Base-by-base conservation (phyloP, 169 alveolate species). In the Besnoitia besnoiti region DNA sequence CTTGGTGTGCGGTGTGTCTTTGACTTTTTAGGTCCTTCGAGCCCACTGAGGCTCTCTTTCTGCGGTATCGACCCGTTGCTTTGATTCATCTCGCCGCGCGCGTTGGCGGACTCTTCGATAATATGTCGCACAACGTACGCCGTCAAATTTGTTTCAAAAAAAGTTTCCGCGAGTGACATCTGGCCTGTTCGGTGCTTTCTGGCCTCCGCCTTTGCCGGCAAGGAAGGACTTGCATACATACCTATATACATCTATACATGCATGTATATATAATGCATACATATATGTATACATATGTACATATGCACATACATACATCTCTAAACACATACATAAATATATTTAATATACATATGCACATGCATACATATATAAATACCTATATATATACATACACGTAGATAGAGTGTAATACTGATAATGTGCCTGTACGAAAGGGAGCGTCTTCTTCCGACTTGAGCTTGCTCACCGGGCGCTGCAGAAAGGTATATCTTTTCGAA, bases 21-120 rank as follows among this genome's bases (percentile, higher is more conserved):
- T 82, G 12, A 30, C 33, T 16, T 24, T 90, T 91, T 94, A 93
- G 95, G 76, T 50, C 12, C 37, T 50, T 61, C 61, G 47, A 33
- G 0, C 90, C 59, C 50, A 82, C 91, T 19, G 77, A 67, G 46
- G 19, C 55, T 8, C 89, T 94, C 76, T 94, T 94, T 40, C 93
- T 80, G 67, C 82, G 75, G 76, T 82, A 94, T 33, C 94, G 84
- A 75, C 96, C 96, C 8, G 90, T 62, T 12, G 94, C 94, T 40
- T n/a, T 90, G 59, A 80, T 94, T 37, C 96, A 94, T 50, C 89
- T 94, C 49, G 96, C 96, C 19, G 96, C 96, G 49, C 67, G 91
- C 33, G 96, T 94, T 40, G 96, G 96, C 47, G 96, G 96, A 16
- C 95, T 94, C 37, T 94, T 91, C 85, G 95, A 93, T 24, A 94